A percentile compares a stretch with the other conserved stretches of the same genome.
These are phyloP conservation scores for Monosporascus ibericus DNA, from an alignment of 2,329 filamentous ascomycete genomes.

Conservation along the genomic window DNA sequence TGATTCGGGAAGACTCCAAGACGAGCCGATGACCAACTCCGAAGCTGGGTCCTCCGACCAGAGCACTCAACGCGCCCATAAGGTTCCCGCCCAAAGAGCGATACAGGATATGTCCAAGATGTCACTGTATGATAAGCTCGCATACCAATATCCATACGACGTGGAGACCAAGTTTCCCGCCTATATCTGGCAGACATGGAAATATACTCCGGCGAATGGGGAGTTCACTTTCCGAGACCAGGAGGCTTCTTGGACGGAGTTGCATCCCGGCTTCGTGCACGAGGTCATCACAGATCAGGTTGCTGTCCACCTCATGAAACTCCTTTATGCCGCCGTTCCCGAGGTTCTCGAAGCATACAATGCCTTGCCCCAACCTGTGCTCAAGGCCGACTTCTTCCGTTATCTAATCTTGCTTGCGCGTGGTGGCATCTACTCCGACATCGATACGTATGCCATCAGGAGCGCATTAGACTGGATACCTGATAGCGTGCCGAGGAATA, in stretches of 20 bases:
- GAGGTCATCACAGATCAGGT: slow-evolving; percentile 94
- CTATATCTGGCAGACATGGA: slow-evolving; percentile 99
- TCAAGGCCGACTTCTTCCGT: slow-evolving; percentile 75
- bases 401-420: slow-evolving; percentile 61
- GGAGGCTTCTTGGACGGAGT: slow-evolving; percentile 82
- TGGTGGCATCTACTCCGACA: slow-evolving; percentile 74
- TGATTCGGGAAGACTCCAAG: slow-evolving; percentile 7
- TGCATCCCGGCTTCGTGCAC: slow-evolving; percentile 88
- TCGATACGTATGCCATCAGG: slow-evolving; percentile 82
- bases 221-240: slow-evolving; percentile 76
- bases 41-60: slow-evolving; percentile 5
- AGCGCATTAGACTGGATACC: slow-evolving; percentile 87
- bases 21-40: slow-evolving; percentile 16
- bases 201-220: slow-evolving; percentile 69
- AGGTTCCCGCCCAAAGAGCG: slow-evolving; percentile 51
- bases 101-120: slow-evolving; percentile 66
- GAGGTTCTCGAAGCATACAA: slow-evolving; percentile 74
- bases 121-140: slow-evolving; percentile 72
- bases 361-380: slow-evolving; percentile 64
- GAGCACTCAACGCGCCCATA: slow-evolving; percentile 12
- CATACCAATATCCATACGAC: slow-evolving; percentile 92
- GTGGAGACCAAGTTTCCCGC: slow-evolving; percentile 84
- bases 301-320: slow-evolving; percentile 70
- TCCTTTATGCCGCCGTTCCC: slow-evolving; percentile 79
- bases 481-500: slow-evolving; percentile 64